phyloP scores from a whole-genome alignment of 495 filamentous ascomycete genomes.

The Poronia punctata region DNA sequence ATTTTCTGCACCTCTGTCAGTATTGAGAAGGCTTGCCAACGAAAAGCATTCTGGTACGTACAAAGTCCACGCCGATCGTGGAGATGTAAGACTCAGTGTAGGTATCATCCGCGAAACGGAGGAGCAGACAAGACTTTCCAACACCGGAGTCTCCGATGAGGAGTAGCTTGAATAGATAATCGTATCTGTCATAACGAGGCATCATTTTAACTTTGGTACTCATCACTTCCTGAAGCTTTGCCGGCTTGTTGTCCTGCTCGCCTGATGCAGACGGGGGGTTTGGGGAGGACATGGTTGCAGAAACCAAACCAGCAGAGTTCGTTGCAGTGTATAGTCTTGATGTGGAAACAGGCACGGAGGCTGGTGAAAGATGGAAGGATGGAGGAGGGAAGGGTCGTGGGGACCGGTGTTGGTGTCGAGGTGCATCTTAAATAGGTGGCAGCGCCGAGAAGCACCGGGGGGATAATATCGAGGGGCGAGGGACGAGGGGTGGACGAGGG shows the following conservation, averaged over 20 bases:
- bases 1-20: conserved; percentile 71
- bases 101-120: conserved; percentile 98
- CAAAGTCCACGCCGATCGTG: conserved; percentile 98
- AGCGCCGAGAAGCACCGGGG: conserved; percentile 5
- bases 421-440: background rate
- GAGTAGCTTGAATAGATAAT: conserved; percentile 99
- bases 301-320: too few relatives aligned
- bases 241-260: conserved; percentile 12
- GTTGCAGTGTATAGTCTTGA: background rate
- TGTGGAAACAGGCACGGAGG: background rate
- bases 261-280: conserved; percentile 10
- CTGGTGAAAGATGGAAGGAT: background rate
- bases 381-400: background rate
- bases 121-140: conserved; percentile 96
- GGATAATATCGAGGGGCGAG: conserved; percentile 8
- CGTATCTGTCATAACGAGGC: conserved; percentile 65
- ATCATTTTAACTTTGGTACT: conserved; percentile 9
- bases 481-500: conserved; percentile 8
- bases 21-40: background rate
- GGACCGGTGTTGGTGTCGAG: background rate
- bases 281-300: conserved; percentile 14
- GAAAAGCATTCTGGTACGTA: conserved; percentile 40
- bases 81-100: conserved; percentile 99
- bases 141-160: conserved; percentile 99
- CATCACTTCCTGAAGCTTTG: conserved; percentile 16